Base-by-base conservation (phyloP, 2,329 filamentous ascomycete species). In the Rhynchosporium graminicola region DNA sequence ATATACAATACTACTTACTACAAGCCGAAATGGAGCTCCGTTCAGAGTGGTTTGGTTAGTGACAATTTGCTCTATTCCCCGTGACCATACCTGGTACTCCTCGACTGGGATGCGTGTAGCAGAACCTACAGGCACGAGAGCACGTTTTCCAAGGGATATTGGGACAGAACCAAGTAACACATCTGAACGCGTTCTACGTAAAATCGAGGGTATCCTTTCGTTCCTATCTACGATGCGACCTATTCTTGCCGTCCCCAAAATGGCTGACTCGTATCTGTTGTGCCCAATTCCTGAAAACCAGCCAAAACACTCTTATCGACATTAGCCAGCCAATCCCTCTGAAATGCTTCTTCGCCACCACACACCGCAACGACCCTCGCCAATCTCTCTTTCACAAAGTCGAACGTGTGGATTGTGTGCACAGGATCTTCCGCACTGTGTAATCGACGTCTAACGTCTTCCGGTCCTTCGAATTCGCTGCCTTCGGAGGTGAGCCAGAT, bases 291-390 rank as follows among this genome's bases (percentile, higher is more conserved):
- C 68, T 80, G 76, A 72, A 92, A 94, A n/a, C 80, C 83, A 10
- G 79, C 78, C 65, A 94, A 69, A 15, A 93, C 83, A 63, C 92
- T 87, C 68, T 81, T 82, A 74, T 95, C 91, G 31, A 95, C 89
- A 65, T 92, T 90, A n/a, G 80, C 80, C 13, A 86, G 76, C 85
- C 87, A 93, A 57, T 87, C 81, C 60, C 84, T 80, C 72, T 87
- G 81, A 73, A 95, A 94, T 3, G 73, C 77, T 56, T 83, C 79
- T 69, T 88, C 83, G 0, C 89, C 89, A 1, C 90, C 90, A 3
- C 80, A 80, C 3, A 80, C 77, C 57, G 78, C 77, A 26, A 92
- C 82, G 4, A 87, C 77, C 13, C 80, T 78, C 61, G 83, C 79
- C 40, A 95, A 72, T 59, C 85, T 82, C 65, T 84, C 80, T 69